Evolutionary conservation across 805 yeast species (phyloP).

Genomic region (Yarrowia hollandica): DNA sequence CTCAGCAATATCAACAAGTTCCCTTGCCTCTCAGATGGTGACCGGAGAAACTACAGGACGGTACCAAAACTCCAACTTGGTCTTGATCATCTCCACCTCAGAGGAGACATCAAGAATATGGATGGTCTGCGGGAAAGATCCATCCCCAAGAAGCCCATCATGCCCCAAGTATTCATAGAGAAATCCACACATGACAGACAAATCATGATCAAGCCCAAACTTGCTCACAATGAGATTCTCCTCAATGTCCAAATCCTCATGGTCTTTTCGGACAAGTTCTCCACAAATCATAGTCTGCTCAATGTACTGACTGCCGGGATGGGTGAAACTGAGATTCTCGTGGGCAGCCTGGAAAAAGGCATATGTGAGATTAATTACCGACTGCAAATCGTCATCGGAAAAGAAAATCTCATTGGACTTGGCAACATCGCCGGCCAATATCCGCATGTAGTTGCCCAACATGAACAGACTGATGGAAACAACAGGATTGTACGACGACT

Average conservation of each 20-base stretch:
- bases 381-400: background rate
- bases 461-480: constrained; percentile 7
- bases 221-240: background rate
- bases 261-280: background rate
- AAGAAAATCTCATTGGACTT: background rate
- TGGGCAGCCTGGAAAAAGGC: background rate
- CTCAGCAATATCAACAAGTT: too few species aligned
- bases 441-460: constrained; percentile 5
- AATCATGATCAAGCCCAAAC: background rate
- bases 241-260: background rate
- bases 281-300: background rate
- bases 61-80: constrained; percentile 6
- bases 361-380: background rate
- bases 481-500: constrained; percentile 6
- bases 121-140: background rate
- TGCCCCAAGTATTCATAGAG: background rate
- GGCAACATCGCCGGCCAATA: background rate
- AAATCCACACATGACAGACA: background rate
- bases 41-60: background rate
- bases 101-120: background rate
- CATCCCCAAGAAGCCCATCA: background rate
- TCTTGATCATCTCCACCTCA: constrained; percentile 5
- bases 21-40: too few species aligned
- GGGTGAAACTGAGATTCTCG: constrained; percentile 8
- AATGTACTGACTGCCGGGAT: background rate